Conservation (phyloP, 2,329 filamentous ascomycete species). For the Ophiocordyceps camponoti-floridani region DNA sequence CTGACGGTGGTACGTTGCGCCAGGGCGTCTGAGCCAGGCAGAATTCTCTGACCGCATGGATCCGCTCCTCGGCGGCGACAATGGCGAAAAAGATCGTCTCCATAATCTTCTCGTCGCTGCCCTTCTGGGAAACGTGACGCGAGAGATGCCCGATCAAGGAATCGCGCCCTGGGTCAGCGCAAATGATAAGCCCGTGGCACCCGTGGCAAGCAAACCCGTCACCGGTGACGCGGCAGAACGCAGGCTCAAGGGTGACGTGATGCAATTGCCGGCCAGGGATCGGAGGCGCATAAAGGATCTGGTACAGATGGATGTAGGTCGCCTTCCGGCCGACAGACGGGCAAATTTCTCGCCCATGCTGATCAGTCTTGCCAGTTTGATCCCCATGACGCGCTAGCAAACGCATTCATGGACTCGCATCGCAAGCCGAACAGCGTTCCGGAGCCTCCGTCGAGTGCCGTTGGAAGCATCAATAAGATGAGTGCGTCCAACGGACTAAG, state of each 20-base stretch:
- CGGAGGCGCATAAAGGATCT: slow-evolving; percentile 50
- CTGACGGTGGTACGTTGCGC: slow-evolving; percentile 1
- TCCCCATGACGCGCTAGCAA: slow-evolving; percentile 33
- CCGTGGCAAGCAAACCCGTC: slow-evolving; percentile 40
- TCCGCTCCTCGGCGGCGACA: slow-evolving; percentile 36
- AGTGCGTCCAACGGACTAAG: slow-evolving; percentile 32
- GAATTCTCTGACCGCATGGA: slow-evolving; percentile 43
- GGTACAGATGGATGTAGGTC: slow-evolving; percentile 35
- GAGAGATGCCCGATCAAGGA: slow-evolving; percentile 50
- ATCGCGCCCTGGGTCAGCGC: slow-evolving; percentile 55
- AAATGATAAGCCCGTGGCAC: slow-evolving; percentile 45
- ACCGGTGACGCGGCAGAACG: slow-evolving; percentile 49
- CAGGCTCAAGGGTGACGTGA: slow-evolving; percentile 49
- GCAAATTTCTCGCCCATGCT: slow-evolving; percentile 1
- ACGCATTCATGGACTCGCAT: slow-evolving; percentile 31
- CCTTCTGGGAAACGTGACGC: slow-evolving; percentile 50
- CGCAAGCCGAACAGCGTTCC: slow-evolving; percentile 27
- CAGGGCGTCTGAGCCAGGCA: slow-evolving; percentile 44
- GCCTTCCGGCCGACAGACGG: background rate
- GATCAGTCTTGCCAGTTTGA: slow-evolving; percentile 21
- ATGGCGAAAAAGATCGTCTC: slow-evolving; percentile 41
- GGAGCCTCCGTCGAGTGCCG: slow-evolving; percentile 47
- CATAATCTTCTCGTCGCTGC: slow-evolving; percentile 52
- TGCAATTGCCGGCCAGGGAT: slow-evolving; percentile 50
- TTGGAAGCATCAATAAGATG: slow-evolving; percentile 60